Base-by-base conservation (phyloP, 2,329 filamentous ascomycete genomes). In the Talaromyces piceae region DNA sequence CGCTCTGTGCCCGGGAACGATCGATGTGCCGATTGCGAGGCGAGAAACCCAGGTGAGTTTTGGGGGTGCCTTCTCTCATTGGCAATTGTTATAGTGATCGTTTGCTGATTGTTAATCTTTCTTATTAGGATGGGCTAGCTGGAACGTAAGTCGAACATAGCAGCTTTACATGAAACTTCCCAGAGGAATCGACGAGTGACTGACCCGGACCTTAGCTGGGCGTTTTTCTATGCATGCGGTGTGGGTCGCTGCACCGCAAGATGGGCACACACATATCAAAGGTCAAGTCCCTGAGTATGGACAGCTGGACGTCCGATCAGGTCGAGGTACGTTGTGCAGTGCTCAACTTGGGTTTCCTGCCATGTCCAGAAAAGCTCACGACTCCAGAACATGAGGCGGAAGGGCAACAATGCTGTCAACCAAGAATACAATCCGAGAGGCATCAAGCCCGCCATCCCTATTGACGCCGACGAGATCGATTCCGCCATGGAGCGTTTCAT, bases 281-380 rank as follows among this genome's bases (percentile, higher is more conserved):
- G 70, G 90, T 98, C 75, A 98, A 98, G 72, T 97, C 91, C 31
- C 72, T 98, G 73, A 97, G 87, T 69, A 97, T 98, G 91, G 93
- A 98, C 72, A 93, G 86, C 59, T 98, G 93, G 93, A 84, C 87
- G 45, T 85, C 86, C 63, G 93, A 97, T 55, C 93, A 98, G 73
- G 91, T 98, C 57, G 93, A 98, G 73, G 91, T 95, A 76, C 72
- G 81, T 71, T 45, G 26, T 48, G 20, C 39, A 7, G 22, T 30
- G n/a, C 25, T 18, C 64, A 95, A 91, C 86, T 20, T 41, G 13
- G 12, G 6, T n/a, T 8, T 22, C 20, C 22, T 9, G 1, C 16
- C 18, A 7, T 13, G 28, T 12, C 39, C 23, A 18, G 16, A 41
- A 41, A 25, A 12, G 39, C 20, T 41, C 39, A 69, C 83, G 82